Conservation (phyloP, 805 yeast genomes). For the Wickerhamiella sergipiensis region DNA sequence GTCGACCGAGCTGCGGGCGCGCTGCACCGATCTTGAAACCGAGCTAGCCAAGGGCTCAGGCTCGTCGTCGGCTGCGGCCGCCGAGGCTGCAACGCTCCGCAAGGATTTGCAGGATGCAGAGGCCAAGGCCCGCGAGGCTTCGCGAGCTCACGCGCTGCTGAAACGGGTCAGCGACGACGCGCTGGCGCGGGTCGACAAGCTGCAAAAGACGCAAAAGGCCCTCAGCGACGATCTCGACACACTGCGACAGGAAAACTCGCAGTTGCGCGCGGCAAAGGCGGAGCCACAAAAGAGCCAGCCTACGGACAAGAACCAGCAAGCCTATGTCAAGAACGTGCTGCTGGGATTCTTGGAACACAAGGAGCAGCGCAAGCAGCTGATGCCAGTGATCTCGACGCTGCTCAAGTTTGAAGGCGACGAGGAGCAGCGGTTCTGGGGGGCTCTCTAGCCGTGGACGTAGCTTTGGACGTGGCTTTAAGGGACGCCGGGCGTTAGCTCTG, state of each 20-base stretch:
- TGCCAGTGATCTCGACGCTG: constrained; percentile 74
- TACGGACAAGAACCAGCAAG: constrained; percentile 31
- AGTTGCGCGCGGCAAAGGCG: neutral
- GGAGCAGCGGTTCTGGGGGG: constrained; percentile 53
- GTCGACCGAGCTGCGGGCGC: neutral
- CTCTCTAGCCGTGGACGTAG: too few species aligned
- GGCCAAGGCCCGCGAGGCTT: neutral
- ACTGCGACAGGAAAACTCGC: constrained; percentile 17
- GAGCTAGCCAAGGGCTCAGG: neutral
- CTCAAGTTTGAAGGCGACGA: constrained; percentile 58
- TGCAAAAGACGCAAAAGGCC: constrained; percentile 24
- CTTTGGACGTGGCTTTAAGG: too few species aligned
- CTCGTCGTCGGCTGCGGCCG: neutral
- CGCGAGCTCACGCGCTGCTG: constrained; percentile 17
- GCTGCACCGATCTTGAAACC: neutral
- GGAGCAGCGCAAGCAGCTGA: constrained; percentile 74
- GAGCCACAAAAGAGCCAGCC: constrained; percentile 2
- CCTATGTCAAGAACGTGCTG: constrained; percentile 80
- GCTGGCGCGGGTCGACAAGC: constrained; percentile 24
- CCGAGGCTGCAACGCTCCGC: neutral
- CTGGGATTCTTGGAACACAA: constrained; percentile 81
- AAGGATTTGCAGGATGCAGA: neutral
- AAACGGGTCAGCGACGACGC: constrained; percentile 25
- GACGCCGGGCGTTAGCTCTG: too few species aligned
- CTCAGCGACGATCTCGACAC: constrained; percentile 23